Evolutionary conservation across 345 rosid species (phyloP).

Genomic region (Orychophragmus violaceus): DNA sequence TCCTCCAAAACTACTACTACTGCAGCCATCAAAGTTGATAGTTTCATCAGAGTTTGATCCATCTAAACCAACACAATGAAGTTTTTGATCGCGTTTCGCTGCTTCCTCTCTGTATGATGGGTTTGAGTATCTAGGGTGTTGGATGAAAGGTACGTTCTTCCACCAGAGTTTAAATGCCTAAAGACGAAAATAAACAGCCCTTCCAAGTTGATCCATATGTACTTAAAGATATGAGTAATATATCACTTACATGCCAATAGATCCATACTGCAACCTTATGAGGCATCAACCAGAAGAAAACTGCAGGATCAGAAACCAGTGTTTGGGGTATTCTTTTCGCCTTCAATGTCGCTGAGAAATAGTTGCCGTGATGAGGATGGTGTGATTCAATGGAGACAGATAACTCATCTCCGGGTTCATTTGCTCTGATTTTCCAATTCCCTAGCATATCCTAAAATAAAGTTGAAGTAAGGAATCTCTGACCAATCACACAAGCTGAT

Average conservation of each 20-base stretch:
- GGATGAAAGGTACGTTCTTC: constrained; percentile 67
- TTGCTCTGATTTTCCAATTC: constrained; percentile 67
- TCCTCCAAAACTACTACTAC: constrained; percentile 15
- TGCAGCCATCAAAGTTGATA: constrained; percentile 4
- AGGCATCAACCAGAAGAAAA: constrained; percentile 97
- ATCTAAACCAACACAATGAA: constrained; percentile 37
- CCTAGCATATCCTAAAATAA: constrained; percentile 77
- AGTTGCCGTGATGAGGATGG: constrained; percentile 77
- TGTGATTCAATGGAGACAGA: constrained; percentile 56
- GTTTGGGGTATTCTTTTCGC: constrained; percentile 43
- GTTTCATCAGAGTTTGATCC: constrained; percentile 17
- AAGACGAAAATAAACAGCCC: neutral
- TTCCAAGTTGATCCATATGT: neutral
- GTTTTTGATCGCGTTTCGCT: constrained; percentile 42
- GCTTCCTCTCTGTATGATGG: constrained; percentile 67
- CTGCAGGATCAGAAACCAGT: constrained; percentile 37
- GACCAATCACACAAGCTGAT: neutral
- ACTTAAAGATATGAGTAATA: neutral
- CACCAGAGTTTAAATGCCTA: constrained; percentile 93
- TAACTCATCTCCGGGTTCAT: constrained; percentile 59
- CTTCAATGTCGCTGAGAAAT: constrained; percentile 64
- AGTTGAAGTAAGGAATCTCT: neutral
- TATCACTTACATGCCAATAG: constrained; percentile 86
- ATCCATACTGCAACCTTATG: constrained; percentile 92
- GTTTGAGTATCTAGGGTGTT: constrained; percentile 63